phyloP scores from a whole-genome alignment of 2,329 filamentous ascomycete genomes.

The Ceratocystis colombiana region DNA sequence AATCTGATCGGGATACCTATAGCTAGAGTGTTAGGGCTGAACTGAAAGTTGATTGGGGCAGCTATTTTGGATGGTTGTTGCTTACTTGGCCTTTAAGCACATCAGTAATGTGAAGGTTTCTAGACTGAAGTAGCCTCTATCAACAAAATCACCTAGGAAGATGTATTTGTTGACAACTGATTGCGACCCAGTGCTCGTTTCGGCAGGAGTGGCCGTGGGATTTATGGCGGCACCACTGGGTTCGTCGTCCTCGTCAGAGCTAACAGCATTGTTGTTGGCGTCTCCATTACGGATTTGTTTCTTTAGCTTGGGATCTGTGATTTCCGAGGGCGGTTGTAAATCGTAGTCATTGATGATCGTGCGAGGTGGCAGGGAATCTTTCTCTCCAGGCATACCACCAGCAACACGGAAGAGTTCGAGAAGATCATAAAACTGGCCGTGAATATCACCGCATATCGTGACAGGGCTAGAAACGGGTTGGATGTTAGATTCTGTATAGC shows the following conservation, averaged over 20 bases:
- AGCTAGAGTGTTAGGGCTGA: slow-evolving; percentile 29
- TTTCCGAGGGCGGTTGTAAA: slow-evolving; percentile 80
- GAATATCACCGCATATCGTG: slow-evolving; percentile 95
- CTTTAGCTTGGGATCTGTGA: slow-evolving; percentile 75
- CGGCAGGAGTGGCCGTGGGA: slow-evolving; percentile 32
- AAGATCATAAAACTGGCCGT: slow-evolving; percentile 97
- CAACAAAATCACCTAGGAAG: slow-evolving; percentile 81
- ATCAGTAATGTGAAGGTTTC: slow-evolving; percentile 96
- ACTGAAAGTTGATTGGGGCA: neutral
- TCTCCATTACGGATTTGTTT: slow-evolving; percentile 62
- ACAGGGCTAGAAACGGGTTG: slow-evolving; percentile 95
- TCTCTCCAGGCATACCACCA: slow-evolving; percentile 86
- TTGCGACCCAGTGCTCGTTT: slow-evolving; percentile 36
- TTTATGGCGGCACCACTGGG: neutral
- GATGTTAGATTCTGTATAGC: slow-evolving; percentile 76
- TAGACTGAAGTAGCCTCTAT: slow-evolving; percentile 92
- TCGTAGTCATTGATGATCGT: slow-evolving; percentile 80
- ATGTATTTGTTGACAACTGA: slow-evolving; percentile 49
- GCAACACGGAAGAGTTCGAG: slow-evolving; percentile 94
- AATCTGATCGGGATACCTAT: slow-evolving; percentile 87
- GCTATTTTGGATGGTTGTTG: neutral
- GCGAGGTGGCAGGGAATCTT: slow-evolving; percentile 48
- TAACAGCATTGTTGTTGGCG: slow-evolving; percentile 38
- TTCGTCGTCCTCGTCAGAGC: slow-evolving; percentile 34
- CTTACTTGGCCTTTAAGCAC: slow-evolving; percentile 70